These are phyloP conservation scores for Sideroxylon spinosum DNA, from an alignment of 179 eudicot genomes.

Conservation along the genomic window DNA sequence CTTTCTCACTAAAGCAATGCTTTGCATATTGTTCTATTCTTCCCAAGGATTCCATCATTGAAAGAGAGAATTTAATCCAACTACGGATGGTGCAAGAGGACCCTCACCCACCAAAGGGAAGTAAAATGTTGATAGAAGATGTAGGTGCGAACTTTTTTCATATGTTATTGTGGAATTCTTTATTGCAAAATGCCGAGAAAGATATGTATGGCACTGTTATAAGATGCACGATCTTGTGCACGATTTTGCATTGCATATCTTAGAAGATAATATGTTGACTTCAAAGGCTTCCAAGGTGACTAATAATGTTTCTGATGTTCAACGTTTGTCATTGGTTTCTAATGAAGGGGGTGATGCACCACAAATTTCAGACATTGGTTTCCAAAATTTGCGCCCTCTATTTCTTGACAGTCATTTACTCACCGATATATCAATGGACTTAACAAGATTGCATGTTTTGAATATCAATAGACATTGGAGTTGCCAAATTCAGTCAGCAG, in stretches of 20 bases:
- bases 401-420: not conserved
- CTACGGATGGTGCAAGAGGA: not conserved
- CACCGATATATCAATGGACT: not conserved
- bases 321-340: not conserved
- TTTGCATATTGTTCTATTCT: slow-evolving; percentile 20
- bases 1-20: not conserved
- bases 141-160: not conserved
- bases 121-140: not conserved
- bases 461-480: not conserved
- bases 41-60: not conserved
- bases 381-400: slow-evolving; percentile 1
- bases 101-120: not conserved
- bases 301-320: not conserved
- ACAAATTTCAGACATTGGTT: not conserved
- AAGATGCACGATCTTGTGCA: slow-evolving; percentile 18
- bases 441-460: not conserved
- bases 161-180: slow-evolving; percentile 10
- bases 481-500: slow-evolving; percentile 20
- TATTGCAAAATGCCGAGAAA: slow-evolving; percentile 11
- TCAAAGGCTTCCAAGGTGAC: not conserved
- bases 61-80: not conserved
- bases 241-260: slow-evolving; percentile 14
- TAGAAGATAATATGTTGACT: not conserved
- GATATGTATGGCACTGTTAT: not conserved
- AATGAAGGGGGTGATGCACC: not conserved